Conservation (phyloP, 139 green algal genomes). For the Haematococcus sp. region DNA sequence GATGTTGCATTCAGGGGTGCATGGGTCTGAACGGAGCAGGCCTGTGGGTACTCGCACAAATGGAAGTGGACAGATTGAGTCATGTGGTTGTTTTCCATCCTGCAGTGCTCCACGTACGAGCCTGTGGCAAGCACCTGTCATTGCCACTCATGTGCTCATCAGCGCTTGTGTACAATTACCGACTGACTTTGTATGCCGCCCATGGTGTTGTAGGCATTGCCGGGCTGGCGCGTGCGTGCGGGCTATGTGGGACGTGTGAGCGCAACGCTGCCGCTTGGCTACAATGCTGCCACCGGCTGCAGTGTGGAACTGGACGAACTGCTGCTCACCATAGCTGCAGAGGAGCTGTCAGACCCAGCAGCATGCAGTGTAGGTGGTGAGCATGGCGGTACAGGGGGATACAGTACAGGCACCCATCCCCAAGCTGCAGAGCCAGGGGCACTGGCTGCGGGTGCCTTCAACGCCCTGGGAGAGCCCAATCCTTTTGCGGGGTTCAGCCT, state of each 20-base stretch:
- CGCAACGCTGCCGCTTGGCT: constrained; percentile 41
- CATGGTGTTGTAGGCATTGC: constrained; percentile 35
- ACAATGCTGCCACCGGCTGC: background rate
- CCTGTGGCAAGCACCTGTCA: too few species aligned
- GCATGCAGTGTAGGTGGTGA: constrained; percentile 2
- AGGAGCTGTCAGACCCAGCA: constrained; percentile 8
- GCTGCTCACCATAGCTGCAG: constrained; percentile 34
- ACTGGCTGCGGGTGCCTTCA: too few species aligned
- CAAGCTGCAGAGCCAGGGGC: too few species aligned
- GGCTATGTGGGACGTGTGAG: constrained; percentile 55
- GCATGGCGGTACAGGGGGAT: too few species aligned
- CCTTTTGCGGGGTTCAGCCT: background rate
- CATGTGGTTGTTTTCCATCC: background rate
- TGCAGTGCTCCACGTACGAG: background rate
- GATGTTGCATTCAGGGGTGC: too few species aligned
- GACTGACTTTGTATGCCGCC: constrained; percentile 1
- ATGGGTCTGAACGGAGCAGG: too few species aligned
- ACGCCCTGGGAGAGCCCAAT: too few species aligned
- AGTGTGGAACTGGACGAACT: constrained; percentile 51
- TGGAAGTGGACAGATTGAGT: too few species aligned
- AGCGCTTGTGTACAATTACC: too few species aligned
- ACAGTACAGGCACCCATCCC: too few species aligned
- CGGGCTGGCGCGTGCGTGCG: constrained; percentile 54
- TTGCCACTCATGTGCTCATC: too few species aligned
- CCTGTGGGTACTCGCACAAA: too few species aligned